Evolutionary conservation across 495 filamentous ascomycete species (phyloP).

Genomic region (Xanthoparmelia taractica): DNA sequence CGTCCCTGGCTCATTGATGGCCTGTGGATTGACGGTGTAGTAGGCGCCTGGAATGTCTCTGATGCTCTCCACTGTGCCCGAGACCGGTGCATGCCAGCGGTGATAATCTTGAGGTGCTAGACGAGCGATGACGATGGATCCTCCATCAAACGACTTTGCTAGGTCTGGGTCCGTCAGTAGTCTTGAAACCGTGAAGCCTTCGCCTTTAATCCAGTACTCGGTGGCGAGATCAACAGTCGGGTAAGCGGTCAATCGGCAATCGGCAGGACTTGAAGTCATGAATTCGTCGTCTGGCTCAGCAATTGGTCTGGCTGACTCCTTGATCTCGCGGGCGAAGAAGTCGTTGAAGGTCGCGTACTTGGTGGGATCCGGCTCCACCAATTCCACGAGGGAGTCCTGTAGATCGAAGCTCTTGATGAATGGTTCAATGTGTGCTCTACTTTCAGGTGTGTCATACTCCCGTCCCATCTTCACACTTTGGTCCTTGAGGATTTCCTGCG

Average conservation of each 20-base stretch:
- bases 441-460: slow-evolving; percentile 36
- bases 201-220: slow-evolving; percentile 42
- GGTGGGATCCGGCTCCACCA: slow-evolving; percentile 31
- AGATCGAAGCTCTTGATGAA: slow-evolving; percentile 38
- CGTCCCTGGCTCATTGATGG: slow-evolving; percentile 37
- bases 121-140: slow-evolving; percentile 37
- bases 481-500: slow-evolving; percentile 29
- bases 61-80: slow-evolving; percentile 30
- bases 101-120: slow-evolving; percentile 43
- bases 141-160: slow-evolving; percentile 33
- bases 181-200: slow-evolving; percentile 35
- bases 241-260: slow-evolving; percentile 37
- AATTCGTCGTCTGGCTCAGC: slow-evolving; percentile 30
- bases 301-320: slow-evolving; percentile 33
- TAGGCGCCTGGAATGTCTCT: slow-evolving; percentile 32
- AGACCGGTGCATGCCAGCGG: slow-evolving; percentile 41
- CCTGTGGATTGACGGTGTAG: slow-evolving; percentile 41
- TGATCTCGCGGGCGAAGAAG: slow-evolving; percentile 41
- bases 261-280: slow-evolving; percentile 34
- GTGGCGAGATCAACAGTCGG: slow-evolving; percentile 32
- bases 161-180: slow-evolving; percentile 33
- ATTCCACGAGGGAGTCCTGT: slow-evolving; percentile 26
- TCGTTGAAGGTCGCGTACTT: slow-evolving; percentile 36
- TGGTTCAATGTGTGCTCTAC: slow-evolving; percentile 34
- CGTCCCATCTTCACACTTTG: slow-evolving; percentile 38